phyloP scores from a whole-genome alignment of 345 rosid species.

The Hibiscus tridactylites region DNA sequence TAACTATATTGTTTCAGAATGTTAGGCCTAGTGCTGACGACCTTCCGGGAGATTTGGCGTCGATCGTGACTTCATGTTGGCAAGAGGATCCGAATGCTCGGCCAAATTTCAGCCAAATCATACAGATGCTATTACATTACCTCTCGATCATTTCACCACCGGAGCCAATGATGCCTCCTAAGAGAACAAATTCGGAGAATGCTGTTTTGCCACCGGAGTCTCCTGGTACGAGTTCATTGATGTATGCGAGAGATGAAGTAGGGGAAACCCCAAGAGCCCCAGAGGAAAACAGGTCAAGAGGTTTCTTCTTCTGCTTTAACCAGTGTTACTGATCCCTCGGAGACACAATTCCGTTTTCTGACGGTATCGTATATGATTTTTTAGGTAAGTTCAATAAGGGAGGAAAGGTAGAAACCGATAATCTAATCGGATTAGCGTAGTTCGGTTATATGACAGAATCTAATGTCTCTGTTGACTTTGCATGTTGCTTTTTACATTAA shows the following conservation, averaged over 20 bases:
- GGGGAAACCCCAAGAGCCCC: conserved; percentile 30
- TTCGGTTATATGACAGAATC: conserved; percentile 5
- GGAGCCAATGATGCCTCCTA: conserved; percentile 45
- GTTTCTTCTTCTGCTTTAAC: conserved; percentile 77
- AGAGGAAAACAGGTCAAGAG: conserved; percentile 36
- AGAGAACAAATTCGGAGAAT: conserved; percentile 44
- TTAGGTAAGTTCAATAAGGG: conserved; percentile 20
- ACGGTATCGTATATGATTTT: not conserved
- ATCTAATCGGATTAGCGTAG: conserved; percentile 12
- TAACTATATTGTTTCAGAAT: conserved; percentile 38
- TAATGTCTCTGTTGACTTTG: conserved; percentile 7
- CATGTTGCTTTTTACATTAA: not conserved
- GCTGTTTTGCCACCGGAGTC: conserved; percentile 74
- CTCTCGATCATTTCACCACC: conserved; percentile 53
- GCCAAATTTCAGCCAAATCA: conserved; percentile 76
- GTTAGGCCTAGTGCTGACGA: conserved; percentile 78
- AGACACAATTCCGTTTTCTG: no score
- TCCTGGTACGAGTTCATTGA: conserved; percentile 78
- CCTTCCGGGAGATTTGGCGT: conserved; percentile 68
- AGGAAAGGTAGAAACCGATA: not conserved
- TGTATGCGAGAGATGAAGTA: conserved; percentile 47
- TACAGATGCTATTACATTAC: conserved; percentile 70
- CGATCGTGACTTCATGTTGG: conserved; percentile 92
- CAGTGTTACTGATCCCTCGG: conserved; percentile 41
- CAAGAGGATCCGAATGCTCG: conserved; percentile 87